Conservation (phyloP, 2,329 filamentous ascomycete species). For the Epichloe festucae region DNA sequence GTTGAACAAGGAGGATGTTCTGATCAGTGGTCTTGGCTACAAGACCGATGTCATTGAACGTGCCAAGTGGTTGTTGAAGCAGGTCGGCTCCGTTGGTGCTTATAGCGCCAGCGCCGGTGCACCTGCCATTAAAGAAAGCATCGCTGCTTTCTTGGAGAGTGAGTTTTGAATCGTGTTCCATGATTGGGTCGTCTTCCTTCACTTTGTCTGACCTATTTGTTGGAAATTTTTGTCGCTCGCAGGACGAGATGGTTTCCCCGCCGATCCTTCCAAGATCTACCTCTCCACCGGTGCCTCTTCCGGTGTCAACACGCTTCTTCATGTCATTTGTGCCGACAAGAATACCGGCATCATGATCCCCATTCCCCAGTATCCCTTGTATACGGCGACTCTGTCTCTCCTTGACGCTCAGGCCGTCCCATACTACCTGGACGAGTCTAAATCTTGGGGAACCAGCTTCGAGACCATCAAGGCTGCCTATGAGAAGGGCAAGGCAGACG, state of each 20-base stretch:
- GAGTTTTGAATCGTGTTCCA: constrained; percentile 19
- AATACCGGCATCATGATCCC: constrained; percentile 80
- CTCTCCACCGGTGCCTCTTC: constrained; percentile 85
- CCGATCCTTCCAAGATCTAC: constrained; percentile 72
- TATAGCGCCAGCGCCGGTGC: constrained; percentile 92
- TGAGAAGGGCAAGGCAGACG: constrained; percentile 59
- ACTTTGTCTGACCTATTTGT: background rate
- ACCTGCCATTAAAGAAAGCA: constrained; percentile 72
- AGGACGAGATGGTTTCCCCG: constrained; percentile 79
- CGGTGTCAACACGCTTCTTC: constrained; percentile 85
- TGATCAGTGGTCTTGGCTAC: constrained; percentile 67
- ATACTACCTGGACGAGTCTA: constrained; percentile 82
- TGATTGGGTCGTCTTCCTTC: too few species aligned
- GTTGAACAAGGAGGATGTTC: constrained; percentile 69
- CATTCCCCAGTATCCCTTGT: constrained; percentile 95
- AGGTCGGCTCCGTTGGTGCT: constrained; percentile 83
- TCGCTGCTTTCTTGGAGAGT: constrained; percentile 88
- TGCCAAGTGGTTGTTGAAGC: constrained; percentile 65
- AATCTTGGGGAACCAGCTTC: constrained; percentile 79
- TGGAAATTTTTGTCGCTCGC: constrained; percentile 1
- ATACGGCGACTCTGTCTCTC: constrained; percentile 81
- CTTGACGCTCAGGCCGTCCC: constrained; percentile 80
- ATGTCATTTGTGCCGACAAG: constrained; percentile 69
- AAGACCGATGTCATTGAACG: constrained; percentile 79
- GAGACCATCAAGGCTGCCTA: constrained; percentile 62